Conservation (phyloP, 2,329 filamentous ascomycete species). For the Dactylellina parvicollis region DNA sequence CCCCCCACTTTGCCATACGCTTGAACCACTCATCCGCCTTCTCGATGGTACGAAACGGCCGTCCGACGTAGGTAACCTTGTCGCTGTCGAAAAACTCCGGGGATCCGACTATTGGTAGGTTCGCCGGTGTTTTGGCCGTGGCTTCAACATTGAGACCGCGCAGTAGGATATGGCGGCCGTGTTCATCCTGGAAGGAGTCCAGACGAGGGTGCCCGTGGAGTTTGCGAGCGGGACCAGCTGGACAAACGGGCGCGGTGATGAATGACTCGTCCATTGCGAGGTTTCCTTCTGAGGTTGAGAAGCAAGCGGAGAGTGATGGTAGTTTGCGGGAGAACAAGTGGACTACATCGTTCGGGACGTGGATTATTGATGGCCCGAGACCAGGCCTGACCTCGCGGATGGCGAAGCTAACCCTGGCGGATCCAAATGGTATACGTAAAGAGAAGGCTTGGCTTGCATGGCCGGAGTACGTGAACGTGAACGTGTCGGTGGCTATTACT, state of each 20-base stretch:
- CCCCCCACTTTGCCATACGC: slow-evolving; percentile 61
- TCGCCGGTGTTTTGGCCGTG: slow-evolving; percentile 62
- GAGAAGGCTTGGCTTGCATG: slow-evolving; percentile 22
- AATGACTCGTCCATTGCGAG: slow-evolving; percentile 50
- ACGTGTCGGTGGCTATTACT: slow-evolving; percentile 34
- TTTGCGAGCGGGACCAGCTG: slow-evolving; percentile 48
- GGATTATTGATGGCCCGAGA: slow-evolving; percentile 8
- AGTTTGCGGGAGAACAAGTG: slow-evolving; percentile 1
- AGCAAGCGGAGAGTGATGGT: slow-evolving; percentile 39
- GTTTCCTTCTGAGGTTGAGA: slow-evolving; percentile 17
- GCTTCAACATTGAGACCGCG: slow-evolving; percentile 64
- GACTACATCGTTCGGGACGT: slow-evolving; percentile 18
- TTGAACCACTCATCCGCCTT: slow-evolving; percentile 62
- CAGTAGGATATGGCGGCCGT: slow-evolving; percentile 62
- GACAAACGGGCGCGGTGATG: slow-evolving; percentile 39
- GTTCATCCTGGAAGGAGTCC: slow-evolving; percentile 60
- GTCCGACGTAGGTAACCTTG: slow-evolving; percentile 62
- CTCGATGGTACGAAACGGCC: slow-evolving; percentile 61
- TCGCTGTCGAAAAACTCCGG: slow-evolving; percentile 63
- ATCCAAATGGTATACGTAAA: slow-evolving; percentile 50
- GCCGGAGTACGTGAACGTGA: slow-evolving; percentile 32
- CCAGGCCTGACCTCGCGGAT: slow-evolving; percentile 13
- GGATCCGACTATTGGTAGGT: slow-evolving; percentile 62
- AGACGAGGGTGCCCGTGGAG: slow-evolving; percentile 52
- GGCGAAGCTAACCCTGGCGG: slow-evolving; percentile 36